Evolutionary conservation across 495 filamentous ascomycete species (phyloP).

Genomic region (Penicillium roqueforti): DNA sequence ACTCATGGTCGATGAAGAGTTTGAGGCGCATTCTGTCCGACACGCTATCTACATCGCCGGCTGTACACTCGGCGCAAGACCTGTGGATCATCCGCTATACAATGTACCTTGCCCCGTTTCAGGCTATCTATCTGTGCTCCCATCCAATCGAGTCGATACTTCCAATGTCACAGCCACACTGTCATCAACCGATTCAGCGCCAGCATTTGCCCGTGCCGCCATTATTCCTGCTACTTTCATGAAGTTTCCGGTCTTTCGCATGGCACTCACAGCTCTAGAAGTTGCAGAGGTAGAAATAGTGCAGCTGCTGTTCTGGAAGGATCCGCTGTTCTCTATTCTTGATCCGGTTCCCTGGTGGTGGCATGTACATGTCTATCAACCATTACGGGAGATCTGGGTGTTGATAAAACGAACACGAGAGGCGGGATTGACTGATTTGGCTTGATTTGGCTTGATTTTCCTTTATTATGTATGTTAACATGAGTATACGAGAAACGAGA

Average conservation of each 20-base stretch:
- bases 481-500: constrained; percentile 6
- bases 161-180: constrained; percentile 12
- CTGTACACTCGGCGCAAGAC: constrained; percentile 34
- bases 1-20: constrained; percentile 55
- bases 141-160: constrained; percentile 14
- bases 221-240: constrained; percentile 3
- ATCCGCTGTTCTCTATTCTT: constrained; percentile 28
- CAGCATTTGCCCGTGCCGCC: background rate
- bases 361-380: constrained; percentile 40
- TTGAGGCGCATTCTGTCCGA: constrained; percentile 34
- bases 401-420: constrained; percentile 23
- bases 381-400: constrained; percentile 30
- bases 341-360: constrained; percentile 49
- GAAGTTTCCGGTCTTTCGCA: constrained; percentile 10
- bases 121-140: constrained; percentile 38
- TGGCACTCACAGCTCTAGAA: constrained; percentile 5
- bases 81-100: constrained; percentile 26
- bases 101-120: constrained; percentile 21
- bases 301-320: constrained; percentile 32
- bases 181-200: constrained; percentile 4
- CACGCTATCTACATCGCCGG: constrained; percentile 38
- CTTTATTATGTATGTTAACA: background rate
- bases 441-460: background rate
- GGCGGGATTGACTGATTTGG: constrained; percentile 14
- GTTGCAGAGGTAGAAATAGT: constrained; percentile 8